Evolutionary conservation across 2,329 filamentous ascomycete species (phyloP).

Genomic region (Aspergillus sp.): DNA sequence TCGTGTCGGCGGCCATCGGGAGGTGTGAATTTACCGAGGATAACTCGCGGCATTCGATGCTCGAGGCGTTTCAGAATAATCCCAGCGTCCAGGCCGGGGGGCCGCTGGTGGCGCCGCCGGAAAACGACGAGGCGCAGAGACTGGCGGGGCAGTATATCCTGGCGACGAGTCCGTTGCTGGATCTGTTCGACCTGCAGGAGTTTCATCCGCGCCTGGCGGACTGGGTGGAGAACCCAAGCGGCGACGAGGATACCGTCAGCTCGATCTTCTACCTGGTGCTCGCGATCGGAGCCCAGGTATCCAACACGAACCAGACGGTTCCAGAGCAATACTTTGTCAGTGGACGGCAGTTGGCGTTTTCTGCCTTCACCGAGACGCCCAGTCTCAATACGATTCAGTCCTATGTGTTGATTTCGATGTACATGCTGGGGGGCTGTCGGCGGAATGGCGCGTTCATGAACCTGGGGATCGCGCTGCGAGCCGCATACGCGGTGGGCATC

Average conservation of each 20-base stretch:
- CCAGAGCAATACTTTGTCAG: conserved; percentile 43
- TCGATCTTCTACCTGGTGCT: conserved; percentile 46
- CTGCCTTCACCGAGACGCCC: conserved; percentile 42
- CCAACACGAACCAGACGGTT: conserved; percentile 31
- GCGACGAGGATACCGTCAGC: conserved; percentile 35
- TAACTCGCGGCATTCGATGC: conserved; percentile 34
- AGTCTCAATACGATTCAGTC: conserved; percentile 46
- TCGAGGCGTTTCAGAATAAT: conserved; percentile 32
- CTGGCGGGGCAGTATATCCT: conserved; percentile 38
- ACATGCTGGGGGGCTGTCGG: conserved; percentile 45
- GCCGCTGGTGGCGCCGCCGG: conserved; percentile 24
- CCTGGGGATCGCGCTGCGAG: conserved; percentile 44
- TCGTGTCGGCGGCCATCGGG: conserved; percentile 41
- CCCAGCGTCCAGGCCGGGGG: conserved; percentile 18
- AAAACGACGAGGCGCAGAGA: conserved; percentile 32
- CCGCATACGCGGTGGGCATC: conserved; percentile 46
- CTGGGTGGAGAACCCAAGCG: conserved; percentile 30
- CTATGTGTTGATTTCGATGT: conserved; percentile 45
- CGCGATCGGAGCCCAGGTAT: conserved; percentile 42
- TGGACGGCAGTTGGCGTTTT: conserved; percentile 39
- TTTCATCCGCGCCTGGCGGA: conserved; percentile 32
- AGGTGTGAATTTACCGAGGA: conserved; percentile 36
- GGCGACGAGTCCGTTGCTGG: conserved; percentile 42
- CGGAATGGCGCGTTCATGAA: conserved; percentile 48
- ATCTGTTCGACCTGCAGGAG: conserved; percentile 42